Evolutionary conservation across 495 filamentous ascomycete genomes (phyloP), one percentile per base, ranked within the genome.

Genomic region (Hypomontagnella submonticulosa): DNA sequence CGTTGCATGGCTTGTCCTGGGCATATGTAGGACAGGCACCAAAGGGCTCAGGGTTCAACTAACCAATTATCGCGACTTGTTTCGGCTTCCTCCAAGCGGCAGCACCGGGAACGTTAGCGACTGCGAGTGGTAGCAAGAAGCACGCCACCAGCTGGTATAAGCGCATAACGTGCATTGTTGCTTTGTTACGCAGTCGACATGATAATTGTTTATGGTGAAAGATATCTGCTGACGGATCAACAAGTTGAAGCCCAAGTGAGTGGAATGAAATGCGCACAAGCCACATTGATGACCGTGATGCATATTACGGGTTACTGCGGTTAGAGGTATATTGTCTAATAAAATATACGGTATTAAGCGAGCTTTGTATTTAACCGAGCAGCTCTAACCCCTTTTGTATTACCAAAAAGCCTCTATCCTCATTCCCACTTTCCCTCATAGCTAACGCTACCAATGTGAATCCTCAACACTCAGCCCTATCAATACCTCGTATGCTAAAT

Each of bases 21-120:
- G n/a, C n/a, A n/a, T n/a, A n/a, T n/a, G n/a, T n/a, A n/a, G n/a
- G n/a, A n/a, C 4, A 27, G 16, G 16, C 30, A 6, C 4, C 10
- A 19, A 41, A 13, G 34, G 15, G 18, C 44, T 4, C 49, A 4
- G 44, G 19, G 32, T 16, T 2, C 27, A 32, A 75, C 76, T 58
- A 34, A 82, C 79, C 79, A 16, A 82, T 79, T 41, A 82, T 76
- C 19, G 79, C 79, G 38, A 81, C 66, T 50, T 82, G 79, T 32
- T 76, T 76, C 3, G 71, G 67, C 44, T 61, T 19, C 46, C 36
- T 30, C n/a, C 15, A 0, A 15, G 16, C 34, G 19, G 18, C 33
- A 46, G 9, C 40, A 32, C 40, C 53, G 5, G 18, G 10, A 9
- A 16, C 16, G 12, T 4, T 13, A 36, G 37, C 46, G 1, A 16